Evolutionary conservation across 169 alveolate genomes (phyloP).

Genomic region (Plasmodium gonderi): DNA sequence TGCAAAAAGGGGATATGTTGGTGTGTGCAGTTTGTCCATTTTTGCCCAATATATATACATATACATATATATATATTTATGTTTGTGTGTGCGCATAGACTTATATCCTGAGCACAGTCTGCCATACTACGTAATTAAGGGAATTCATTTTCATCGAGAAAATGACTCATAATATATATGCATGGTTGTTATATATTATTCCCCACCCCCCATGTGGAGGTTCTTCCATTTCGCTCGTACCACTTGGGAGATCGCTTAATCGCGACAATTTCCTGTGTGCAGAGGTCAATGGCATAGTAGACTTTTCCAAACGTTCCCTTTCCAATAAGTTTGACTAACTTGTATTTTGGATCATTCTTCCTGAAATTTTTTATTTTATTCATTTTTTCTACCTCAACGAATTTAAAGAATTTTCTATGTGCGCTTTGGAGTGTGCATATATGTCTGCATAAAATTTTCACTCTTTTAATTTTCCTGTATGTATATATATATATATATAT

Average conservation of each 20-base stretch:
- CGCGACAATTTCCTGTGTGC: conserved; percentile 70
- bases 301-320: conserved; percentile 71
- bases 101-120: no score
- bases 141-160: no score
- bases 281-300: conserved; percentile 45
- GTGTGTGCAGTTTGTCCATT: neutral
- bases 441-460: neutral
- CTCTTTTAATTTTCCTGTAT: neutral
- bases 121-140: no score
- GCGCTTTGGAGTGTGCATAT: neutral
- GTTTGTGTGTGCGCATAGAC: no score
- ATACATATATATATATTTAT: no score
- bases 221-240: neutral
- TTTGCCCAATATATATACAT: no score
- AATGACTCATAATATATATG: no score
- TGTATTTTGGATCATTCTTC: conserved; percentile 22
- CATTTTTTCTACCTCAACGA: neutral
- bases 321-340: conserved; percentile 49
- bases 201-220: neutral
- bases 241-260: conserved; percentile 69
- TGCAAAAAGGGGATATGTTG: neutral
- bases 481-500: neutral
- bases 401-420: neutral
- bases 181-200: no score
- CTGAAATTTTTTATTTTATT: conserved; percentile 7